Evolutionary conservation across 1,139 yeast genomes (phyloP), one percentile per base, ranked within the genome.

Genomic region (Protomyces inundatus): DNA sequence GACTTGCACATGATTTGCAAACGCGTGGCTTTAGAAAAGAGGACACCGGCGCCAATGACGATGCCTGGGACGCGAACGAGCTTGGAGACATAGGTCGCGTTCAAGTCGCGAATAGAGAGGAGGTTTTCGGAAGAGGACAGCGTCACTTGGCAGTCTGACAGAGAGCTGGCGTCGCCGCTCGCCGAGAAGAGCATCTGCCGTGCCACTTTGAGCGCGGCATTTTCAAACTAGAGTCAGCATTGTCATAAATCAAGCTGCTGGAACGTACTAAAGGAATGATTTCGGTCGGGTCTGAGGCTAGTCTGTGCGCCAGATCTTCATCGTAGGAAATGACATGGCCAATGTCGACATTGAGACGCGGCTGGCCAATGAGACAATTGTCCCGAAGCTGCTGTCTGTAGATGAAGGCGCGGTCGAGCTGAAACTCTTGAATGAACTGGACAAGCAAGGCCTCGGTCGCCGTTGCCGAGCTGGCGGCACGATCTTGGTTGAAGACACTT

Each of bases 41-140:
- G 80, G 30, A 95, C 93, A 1, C 97, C 88, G 0, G 98, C 89
- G 48, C 95, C 88, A 66, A 95, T 93, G 70, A 95, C 83, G 69
- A 95, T 95, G 54, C 98, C 99, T 50, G 96, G 89, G 45, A 95
- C 84, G 65, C 97, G 81, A 45, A 95, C 95, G 66, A 95, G 86
- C 75, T 88, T 88, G 42, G 97, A 85, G 67, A 95, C 91, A 73
- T 89, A 90, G 57, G 87, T 89, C 0, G 97, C 88, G 73, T 88
- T 95, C 68, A 95, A 80, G 67, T 90, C 85, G 71, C 98, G 82
- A 66, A 95, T 84, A 0, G 95, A 81, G 1, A 87, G 81, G 66
- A 85, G 84, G 67, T 85, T 83, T 6, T 96, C 87, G 65, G 84
- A 84, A 6, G 96, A 87, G 68, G 81, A 81, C 63, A 95, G 77